Evolutionary conservation across 2,329 filamentous ascomycete genomes (phyloP).

Genomic region (Neospermospora avenae): DNA sequence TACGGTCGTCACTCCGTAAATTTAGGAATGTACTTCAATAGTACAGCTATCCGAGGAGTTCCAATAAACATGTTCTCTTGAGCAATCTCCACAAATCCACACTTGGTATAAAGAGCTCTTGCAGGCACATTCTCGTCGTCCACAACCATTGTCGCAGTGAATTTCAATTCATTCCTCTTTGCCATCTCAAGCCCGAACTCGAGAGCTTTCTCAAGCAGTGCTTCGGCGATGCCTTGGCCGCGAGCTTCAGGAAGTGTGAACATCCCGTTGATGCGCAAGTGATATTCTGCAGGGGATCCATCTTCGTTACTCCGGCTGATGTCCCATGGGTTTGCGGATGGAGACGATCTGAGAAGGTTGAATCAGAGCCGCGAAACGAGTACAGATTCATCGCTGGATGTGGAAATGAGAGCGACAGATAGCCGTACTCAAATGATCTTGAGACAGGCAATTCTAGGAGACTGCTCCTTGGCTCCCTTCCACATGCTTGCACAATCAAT

Average conservation of each 20-base stretch:
- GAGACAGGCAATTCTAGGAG: background rate
- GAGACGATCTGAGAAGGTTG: slow-evolving; percentile 6
- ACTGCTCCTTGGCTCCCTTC: background rate
- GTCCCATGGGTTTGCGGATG: slow-evolving; percentile 12
- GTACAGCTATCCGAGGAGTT: slow-evolving; percentile 13
- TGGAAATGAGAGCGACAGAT: too few relatives aligned
- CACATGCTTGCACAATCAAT: background rate
- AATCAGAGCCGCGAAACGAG: background rate
- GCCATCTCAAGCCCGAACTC: slow-evolving; percentile 30
- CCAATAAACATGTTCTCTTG: slow-evolving; percentile 17
- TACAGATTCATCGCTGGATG: background rate
- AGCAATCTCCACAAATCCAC: slow-evolving; percentile 34
- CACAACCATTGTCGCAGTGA: slow-evolving; percentile 36
- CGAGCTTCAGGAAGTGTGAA: slow-evolving; percentile 39
- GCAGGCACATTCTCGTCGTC: slow-evolving; percentile 36
- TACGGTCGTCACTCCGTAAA: background rate
- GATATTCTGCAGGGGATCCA: slow-evolving; percentile 12
- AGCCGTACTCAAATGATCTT: too few relatives aligned
- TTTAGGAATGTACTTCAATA: slow-evolving; percentile 23
- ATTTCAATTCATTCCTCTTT: slow-evolving; percentile 20
- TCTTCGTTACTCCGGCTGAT: background rate
- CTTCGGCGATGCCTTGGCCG: slow-evolving; percentile 37
- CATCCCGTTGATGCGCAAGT: slow-evolving; percentile 38
- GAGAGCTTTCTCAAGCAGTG: slow-evolving; percentile 34
- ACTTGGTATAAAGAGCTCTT: slow-evolving; percentile 36